These are phyloP conservation scores for Oryza glumipatula DNA, from an alignment of 176 grass and related monocot genomes.

Conservation along the genomic window DNA sequence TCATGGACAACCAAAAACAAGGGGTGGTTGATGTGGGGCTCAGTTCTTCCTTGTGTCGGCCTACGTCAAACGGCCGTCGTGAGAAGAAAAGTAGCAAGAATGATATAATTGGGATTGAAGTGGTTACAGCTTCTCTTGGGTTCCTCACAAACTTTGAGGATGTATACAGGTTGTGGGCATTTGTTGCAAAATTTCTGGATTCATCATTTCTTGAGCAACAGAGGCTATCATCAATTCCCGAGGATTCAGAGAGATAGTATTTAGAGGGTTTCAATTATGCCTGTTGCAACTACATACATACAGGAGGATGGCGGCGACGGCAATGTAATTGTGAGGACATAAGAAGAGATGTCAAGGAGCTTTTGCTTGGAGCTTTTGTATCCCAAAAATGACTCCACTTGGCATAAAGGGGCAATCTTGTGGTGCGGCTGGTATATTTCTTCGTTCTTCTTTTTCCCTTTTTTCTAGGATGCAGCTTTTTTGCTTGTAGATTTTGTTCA, in stretches of 20 bases:
- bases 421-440: conserved; percentile 60
- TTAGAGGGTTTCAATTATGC: conserved; percentile 49
- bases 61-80: conserved; percentile 53
- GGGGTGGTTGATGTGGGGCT: conserved; percentile 55
- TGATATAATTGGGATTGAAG: conserved; percentile 66
- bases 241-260: conserved; percentile 63
- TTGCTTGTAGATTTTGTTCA: conserved; percentile 69
- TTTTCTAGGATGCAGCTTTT: conserved; percentile 49
- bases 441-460: conserved; percentile 66
- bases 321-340: conserved; percentile 47
- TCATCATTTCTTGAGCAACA: conserved; percentile 73
- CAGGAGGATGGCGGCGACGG: conserved; percentile 21
- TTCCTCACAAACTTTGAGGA: conserved; percentile 98
- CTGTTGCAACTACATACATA: conserved; percentile 49
- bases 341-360: conserved; percentile 47
- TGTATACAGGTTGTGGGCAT: conserved; percentile 94
- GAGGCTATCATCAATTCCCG: conserved; percentile 73
- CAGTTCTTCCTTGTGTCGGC: conserved; percentile 52
- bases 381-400: conserved; percentile 38
- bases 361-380: conserved; percentile 54
- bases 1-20: conserved; percentile 71
- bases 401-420: conserved; percentile 50
- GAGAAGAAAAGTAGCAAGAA: conserved; percentile 75
- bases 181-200: conserved; percentile 91
- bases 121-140: conserved; percentile 91